Percentiles rank a stretch among this genome's conserved stretches.
Evolutionary conservation across 305 asterid species (phyloP).

Genomic region (Fraxinus nigra): DNA sequence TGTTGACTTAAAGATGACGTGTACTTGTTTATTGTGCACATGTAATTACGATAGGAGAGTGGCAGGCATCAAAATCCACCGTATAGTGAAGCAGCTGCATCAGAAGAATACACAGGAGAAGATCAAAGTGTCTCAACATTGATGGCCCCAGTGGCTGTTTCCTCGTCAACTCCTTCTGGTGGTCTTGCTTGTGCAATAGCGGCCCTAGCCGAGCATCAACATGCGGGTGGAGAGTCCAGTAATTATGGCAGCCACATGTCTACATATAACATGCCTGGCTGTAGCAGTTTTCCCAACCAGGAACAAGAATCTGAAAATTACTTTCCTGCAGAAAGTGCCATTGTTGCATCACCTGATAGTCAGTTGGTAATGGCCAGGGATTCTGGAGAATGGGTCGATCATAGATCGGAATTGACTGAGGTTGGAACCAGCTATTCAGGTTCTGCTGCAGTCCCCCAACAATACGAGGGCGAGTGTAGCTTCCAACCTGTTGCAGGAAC

Average conservation of each 20-base stretch:
- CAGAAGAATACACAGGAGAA: slow-evolving; percentile 46
- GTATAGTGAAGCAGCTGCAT: slow-evolving; percentile 38
- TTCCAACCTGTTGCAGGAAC: slow-evolving; percentile 33
- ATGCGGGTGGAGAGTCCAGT: slow-evolving; percentile 49
- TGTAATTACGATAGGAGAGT: slow-evolving; percentile 48
- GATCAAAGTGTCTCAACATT: slow-evolving; percentile 33
- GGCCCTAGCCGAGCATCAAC: slow-evolving; percentile 93
- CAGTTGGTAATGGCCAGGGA: slow-evolving; percentile 40
- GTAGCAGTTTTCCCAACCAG: slow-evolving; percentile 39
- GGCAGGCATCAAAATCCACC: slow-evolving; percentile 49
- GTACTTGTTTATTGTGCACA: slow-evolving; percentile 4
- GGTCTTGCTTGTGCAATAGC: slow-evolving; percentile 98
- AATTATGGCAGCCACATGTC: slow-evolving; percentile 37
- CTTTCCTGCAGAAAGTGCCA: slow-evolving; percentile 40
- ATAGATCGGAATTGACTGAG: slow-evolving; percentile 43
- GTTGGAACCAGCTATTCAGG: slow-evolving; percentile 63
- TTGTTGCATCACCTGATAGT: slow-evolving; percentile 35
- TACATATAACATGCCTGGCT: slow-evolving; percentile 34
- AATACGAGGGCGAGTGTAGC: slow-evolving; percentile 43
- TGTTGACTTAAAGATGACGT: not conserved
- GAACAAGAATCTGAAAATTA: slow-evolving; percentile 49
- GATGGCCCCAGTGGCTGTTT: slow-evolving; percentile 39
- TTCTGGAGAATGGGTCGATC: slow-evolving; percentile 3
- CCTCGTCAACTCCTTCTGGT: slow-evolving; percentile 83
- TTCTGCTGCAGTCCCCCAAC: slow-evolving; percentile 43